These are phyloP conservation scores for Psilocybe subaeruginosa DNA, from an alignment of 768 basidiomycete genomes.

Conservation along the genomic window DNA sequence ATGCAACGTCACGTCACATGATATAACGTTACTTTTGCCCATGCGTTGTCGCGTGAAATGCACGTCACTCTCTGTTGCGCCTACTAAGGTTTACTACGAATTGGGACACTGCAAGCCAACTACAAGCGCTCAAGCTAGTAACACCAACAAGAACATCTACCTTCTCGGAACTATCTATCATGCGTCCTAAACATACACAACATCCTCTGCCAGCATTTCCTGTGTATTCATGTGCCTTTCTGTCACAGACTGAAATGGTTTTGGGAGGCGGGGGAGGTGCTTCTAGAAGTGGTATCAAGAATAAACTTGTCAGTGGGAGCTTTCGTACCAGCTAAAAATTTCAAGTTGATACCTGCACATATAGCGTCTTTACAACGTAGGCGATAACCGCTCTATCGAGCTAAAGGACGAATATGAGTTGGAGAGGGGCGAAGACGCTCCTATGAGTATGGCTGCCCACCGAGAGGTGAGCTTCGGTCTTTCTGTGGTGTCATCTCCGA, in stretches of 20 bases:
- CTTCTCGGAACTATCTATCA: slow-evolving; percentile 31
- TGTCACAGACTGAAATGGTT: slow-evolving; percentile 69
- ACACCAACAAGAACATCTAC: not conserved
- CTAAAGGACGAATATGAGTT: slow-evolving; percentile 74
- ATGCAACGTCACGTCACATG: not conserved
- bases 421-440: slow-evolving; percentile 84
- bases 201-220: slow-evolving; percentile 86
- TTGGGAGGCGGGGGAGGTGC: slow-evolving; percentile 92
- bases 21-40: not conserved
- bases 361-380: slow-evolving; percentile 73
- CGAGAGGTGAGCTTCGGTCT: slow-evolving; percentile 45
- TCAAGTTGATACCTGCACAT: slow-evolving; percentile 1
- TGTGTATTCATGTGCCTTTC: slow-evolving; percentile 84
- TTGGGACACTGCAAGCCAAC: no score
- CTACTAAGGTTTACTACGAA: no score
- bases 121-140: no score
- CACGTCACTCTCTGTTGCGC: not conserved
- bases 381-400: slow-evolving; percentile 52
- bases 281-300: slow-evolving; percentile 87
- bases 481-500: slow-evolving; percentile 2
- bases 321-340: not conserved
- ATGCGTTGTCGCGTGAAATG: slow-evolving; percentile 3
- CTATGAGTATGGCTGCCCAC: slow-evolving; percentile 91
- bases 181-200: slow-evolving; percentile 80
- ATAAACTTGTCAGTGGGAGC: slow-evolving; percentile 74